Evolutionary conservation across 495 filamentous ascomycete genomes (phyloP).

Genomic region (Trypethelium eluteriae): DNA sequence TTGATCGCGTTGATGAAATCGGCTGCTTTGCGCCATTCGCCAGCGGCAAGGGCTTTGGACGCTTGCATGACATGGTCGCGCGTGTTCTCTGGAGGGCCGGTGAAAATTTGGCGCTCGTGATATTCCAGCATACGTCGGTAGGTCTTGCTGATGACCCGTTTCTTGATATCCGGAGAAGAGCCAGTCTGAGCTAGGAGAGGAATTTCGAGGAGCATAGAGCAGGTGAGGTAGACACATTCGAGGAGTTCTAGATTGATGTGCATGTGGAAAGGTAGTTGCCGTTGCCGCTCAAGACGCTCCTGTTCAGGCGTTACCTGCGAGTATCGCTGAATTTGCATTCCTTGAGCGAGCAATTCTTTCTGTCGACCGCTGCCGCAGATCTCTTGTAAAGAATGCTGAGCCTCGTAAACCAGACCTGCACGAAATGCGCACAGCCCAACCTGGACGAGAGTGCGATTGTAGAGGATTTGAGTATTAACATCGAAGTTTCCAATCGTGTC

Average conservation of each 20-base stretch:
- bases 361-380: constrained; percentile 95
- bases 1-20: constrained; percentile 93
- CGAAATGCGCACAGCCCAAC: constrained; percentile 98
- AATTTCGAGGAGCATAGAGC: constrained; percentile 97
- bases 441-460: constrained; percentile 96
- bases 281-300: constrained; percentile 89
- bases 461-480: constrained; percentile 93
- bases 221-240: constrained; percentile 96
- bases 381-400: constrained; percentile 91
- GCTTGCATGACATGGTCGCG: constrained; percentile 98
- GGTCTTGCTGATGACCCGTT: constrained; percentile 97
- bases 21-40: constrained; percentile 95
- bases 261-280: constrained; percentile 98
- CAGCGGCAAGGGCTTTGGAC: constrained; percentile 88
- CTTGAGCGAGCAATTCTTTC: constrained; percentile 96
- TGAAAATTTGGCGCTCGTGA: constrained; percentile 98
- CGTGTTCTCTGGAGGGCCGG: constrained; percentile 95
- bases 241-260: constrained; percentile 99
- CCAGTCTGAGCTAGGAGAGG: constrained; percentile 93
- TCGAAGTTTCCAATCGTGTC: constrained; percentile 94
- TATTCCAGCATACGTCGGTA: constrained; percentile 99
- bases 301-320: constrained; percentile 93
- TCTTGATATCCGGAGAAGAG: constrained; percentile 92
- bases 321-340: constrained; percentile 94
- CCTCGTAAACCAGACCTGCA: constrained; percentile 90